A percentile compares a stretch with the other conserved stretches of the same genome.
phyloP scores from a whole-genome alignment of 202 grass and related monocot species.

The Brachypodium distachyon region DNA sequence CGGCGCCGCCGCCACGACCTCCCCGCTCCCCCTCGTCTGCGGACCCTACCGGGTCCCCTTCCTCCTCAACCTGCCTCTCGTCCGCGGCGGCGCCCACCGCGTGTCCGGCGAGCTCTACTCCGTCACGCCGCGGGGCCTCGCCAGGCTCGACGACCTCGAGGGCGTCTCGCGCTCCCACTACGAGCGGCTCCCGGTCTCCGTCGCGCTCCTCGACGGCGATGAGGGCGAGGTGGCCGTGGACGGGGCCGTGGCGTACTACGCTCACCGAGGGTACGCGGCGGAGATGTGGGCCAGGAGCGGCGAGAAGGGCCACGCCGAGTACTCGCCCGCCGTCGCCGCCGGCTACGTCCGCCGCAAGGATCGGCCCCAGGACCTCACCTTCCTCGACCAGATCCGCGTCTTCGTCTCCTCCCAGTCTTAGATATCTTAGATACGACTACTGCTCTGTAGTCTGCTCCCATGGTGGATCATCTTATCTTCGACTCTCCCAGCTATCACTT shows the following conservation, averaged over 20 bases:
- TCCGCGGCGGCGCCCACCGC: slow-evolving; percentile 25
- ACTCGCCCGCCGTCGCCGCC: slow-evolving; percentile 60
- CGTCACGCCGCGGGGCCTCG: slow-evolving; percentile 46
- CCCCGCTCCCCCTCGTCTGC: slow-evolving; percentile 63
- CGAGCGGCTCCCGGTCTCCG: slow-evolving; percentile 55
- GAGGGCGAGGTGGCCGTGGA: slow-evolving; percentile 25
- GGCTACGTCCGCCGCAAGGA: slow-evolving; percentile 78
- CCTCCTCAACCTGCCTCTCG: slow-evolving; percentile 61
- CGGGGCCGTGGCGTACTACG: slow-evolving; percentile 62
- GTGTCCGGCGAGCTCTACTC: slow-evolving; percentile 71
- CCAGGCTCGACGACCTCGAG: slow-evolving; percentile 75
- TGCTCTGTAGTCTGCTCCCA: too few relatives aligned
- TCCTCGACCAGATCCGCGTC: slow-evolving; percentile 74
- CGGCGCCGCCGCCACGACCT: slow-evolving; percentile 33
- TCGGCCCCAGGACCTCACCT: slow-evolving; percentile 55
- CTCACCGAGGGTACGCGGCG: slow-evolving; percentile 54
- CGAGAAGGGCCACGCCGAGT: slow-evolving; percentile 51
- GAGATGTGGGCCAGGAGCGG: slow-evolving; percentile 79
- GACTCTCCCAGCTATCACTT: background rate
- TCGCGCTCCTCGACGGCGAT: background rate
- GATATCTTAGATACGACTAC: too few relatives aligned
- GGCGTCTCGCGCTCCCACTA: slow-evolving; percentile 66
- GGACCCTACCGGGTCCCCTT: slow-evolving; percentile 92
- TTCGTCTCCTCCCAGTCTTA: slow-evolving; percentile 51
- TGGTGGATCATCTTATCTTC: background rate